Evolutionary conservation across 2,329 filamentous ascomycete genomes (phyloP).

Genomic region (Aspergillus aculeatus): DNA sequence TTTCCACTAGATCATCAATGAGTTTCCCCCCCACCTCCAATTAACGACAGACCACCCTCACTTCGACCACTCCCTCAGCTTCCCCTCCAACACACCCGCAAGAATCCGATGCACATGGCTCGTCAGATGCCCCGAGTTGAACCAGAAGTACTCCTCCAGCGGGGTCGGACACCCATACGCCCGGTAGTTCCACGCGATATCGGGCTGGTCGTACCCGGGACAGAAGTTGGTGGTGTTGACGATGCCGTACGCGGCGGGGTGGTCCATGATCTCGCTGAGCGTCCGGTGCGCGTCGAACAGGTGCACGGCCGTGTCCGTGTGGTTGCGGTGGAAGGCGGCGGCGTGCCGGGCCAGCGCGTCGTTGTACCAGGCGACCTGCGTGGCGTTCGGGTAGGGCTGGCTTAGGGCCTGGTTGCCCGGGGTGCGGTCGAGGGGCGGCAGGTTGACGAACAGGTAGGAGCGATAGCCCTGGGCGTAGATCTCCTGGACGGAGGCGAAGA

Average conservation of each 20-base stretch:
- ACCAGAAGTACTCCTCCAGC: constrained; percentile 50
- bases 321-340: constrained; percentile 30
- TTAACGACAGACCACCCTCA: neutral
- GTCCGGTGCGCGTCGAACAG: constrained; percentile 48
- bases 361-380: constrained; percentile 50
- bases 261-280: constrained; percentile 45
- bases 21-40: no score
- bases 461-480: constrained; percentile 47
- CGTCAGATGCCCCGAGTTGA: constrained; percentile 49
- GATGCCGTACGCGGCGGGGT: constrained; percentile 44
- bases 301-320: constrained; percentile 38
- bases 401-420: constrained; percentile 35
- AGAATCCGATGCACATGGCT: constrained; percentile 43
- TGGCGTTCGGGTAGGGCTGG: constrained; percentile 46
- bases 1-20: no score
- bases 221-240: constrained; percentile 50
- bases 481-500: constrained; percentile 44
- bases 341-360: constrained; percentile 37
- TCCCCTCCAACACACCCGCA: constrained; percentile 25
- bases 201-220: constrained; percentile 46
- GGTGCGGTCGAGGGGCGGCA: constrained; percentile 52
- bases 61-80: constrained; percentile 14
- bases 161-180: constrained; percentile 48
- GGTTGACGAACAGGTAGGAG: constrained; percentile 52
- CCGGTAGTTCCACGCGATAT: constrained; percentile 44